Conservation (phyloP, 2,329 filamentous ascomycete species). For the Fusarium metavorans region DNA sequence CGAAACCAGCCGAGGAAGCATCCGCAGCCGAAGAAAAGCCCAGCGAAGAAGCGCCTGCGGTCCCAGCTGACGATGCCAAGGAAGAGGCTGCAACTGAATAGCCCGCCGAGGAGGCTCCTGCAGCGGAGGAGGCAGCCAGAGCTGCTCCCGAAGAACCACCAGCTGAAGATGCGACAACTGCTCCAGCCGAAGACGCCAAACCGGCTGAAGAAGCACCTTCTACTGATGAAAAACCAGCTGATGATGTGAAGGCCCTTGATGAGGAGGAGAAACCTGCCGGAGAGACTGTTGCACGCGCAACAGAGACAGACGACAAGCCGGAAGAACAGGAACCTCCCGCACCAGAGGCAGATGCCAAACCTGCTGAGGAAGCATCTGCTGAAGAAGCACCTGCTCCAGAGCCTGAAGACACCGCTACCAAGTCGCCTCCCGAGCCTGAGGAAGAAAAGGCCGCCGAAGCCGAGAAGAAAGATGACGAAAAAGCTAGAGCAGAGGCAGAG, state of each 20-base stretch:
- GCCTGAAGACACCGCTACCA: constrained; percentile 30
- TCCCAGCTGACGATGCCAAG: constrained; percentile 12
- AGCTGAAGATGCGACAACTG: constrained; percentile 16
- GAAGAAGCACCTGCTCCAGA: constrained; percentile 3
- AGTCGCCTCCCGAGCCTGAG: constrained; percentile 32
- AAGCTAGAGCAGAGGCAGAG: constrained; percentile 8
- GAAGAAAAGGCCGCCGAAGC: constrained; percentile 32
- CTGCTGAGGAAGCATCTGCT: constrained; percentile 26
- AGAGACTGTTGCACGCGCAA: constrained; percentile 9
- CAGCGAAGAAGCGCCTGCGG: constrained; percentile 3
- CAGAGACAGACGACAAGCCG: constrained; percentile 17
- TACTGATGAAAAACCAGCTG: constrained; percentile 41
- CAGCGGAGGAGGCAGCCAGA: constrained; percentile 6
- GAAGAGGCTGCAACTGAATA: constrained; percentile 9
- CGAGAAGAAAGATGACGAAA: constrained; percentile 30
- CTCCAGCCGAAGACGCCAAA: constrained; percentile 16
- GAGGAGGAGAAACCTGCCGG: constrained; percentile 31
- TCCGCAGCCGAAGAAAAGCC: not conserved
- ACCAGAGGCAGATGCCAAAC: constrained; percentile 29
- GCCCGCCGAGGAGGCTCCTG: constrained; percentile 2
- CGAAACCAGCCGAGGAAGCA: constrained; percentile 9
- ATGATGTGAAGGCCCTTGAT: constrained; percentile 29
- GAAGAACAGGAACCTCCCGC: constrained; percentile 23
- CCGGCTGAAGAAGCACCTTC: constrained; percentile 28
- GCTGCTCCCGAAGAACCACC: constrained; percentile 16